phyloP scores from a whole-genome alignment of 768 basidiomycete genomes.

The Amanita thiersii region DNA sequence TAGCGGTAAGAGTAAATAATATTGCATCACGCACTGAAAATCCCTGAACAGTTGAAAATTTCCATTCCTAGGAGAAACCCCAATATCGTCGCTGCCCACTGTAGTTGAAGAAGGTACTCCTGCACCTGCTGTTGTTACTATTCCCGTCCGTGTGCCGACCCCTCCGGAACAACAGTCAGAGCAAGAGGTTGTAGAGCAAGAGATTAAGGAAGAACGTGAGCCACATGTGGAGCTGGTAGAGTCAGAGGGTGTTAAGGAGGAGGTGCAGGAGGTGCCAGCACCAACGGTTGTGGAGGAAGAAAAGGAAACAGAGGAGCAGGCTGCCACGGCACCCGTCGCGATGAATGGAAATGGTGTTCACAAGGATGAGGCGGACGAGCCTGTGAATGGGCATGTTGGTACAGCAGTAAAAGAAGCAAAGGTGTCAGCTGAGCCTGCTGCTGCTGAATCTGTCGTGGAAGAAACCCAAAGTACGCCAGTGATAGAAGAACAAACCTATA shows the following conservation, averaged over 20 bases:
- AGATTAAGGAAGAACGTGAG: constrained; percentile 1
- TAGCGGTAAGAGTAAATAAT: too few relatives aligned
- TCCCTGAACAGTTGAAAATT: too few relatives aligned
- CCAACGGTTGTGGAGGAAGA: constrained; percentile 6
- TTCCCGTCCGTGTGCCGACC: too few relatives aligned
- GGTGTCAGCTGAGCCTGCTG: constrained; percentile 4
- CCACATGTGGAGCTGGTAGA: constrained; percentile 3
- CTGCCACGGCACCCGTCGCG: constrained; percentile 1
- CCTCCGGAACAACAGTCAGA: background rate
- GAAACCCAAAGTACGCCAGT: too few relatives aligned
- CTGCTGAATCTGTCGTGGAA: background rate
- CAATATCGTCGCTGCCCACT: background rate
- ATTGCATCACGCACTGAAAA: too few relatives aligned
- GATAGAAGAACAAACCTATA: too few relatives aligned
- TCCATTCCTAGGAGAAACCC: too few relatives aligned
- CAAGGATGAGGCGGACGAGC: constrained; percentile 6
- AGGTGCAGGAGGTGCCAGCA: constrained; percentile 7
- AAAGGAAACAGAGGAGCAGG: constrained; percentile 5
- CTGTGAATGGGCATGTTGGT: background rate
- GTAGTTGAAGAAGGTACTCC: constrained; percentile 7
- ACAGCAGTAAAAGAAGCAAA: too few relatives aligned
- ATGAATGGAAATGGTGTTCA: constrained; percentile 6
- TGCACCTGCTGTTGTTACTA: constrained; percentile 3
- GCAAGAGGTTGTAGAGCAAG: constrained; percentile 1
- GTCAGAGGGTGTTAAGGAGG: constrained; percentile 6